A percentile compares a stretch with the other conserved stretches of the same genome.
phyloP scores from a whole-genome alignment of 106 monocot species.

The Phalaenopsis equestris region DNA sequence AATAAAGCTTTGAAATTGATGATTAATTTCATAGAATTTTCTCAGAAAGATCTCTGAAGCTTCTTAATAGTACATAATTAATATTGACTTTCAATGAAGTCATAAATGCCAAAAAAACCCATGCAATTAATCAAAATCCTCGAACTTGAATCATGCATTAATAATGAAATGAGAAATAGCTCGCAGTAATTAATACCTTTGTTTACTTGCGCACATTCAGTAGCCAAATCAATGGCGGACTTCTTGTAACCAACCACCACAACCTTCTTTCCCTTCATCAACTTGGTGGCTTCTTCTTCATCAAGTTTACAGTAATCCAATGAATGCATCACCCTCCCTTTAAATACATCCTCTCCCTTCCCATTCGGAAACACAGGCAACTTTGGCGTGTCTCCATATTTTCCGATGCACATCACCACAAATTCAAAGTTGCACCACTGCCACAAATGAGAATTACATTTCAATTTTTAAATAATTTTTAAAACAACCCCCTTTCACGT shows the following conservation, averaged over 20 bases:
- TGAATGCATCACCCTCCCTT: conserved; percentile 72
- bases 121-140: no score
- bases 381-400: conserved; percentile 68
- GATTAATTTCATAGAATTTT: no score
- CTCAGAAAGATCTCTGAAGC: no score
- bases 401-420: conserved; percentile 86
- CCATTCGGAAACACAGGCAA: conserved; percentile 48
- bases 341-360: conserved; percentile 59
- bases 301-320: conserved; percentile 78
- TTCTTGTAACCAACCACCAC: conserved; percentile 87
- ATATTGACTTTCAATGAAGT: no score
- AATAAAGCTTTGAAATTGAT: no score
- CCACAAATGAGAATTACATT: no score
- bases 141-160: no score
- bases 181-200: conserved; percentile 30
- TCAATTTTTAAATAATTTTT: no score
- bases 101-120: no score
- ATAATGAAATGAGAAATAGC: no score
- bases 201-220: conserved; percentile 73
- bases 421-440: conserved; percentile 82
- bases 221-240: conserved; percentile 75
- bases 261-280: conserved; percentile 77
- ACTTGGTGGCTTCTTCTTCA: conserved; percentile 25
- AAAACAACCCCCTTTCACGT: no score
- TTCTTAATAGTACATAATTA: no score